These are phyloP conservation scores for Pseudogymnoascus sp. DNA, from an alignment of 2,329 filamentous ascomycete genomes.

Conservation along the genomic window DNA sequence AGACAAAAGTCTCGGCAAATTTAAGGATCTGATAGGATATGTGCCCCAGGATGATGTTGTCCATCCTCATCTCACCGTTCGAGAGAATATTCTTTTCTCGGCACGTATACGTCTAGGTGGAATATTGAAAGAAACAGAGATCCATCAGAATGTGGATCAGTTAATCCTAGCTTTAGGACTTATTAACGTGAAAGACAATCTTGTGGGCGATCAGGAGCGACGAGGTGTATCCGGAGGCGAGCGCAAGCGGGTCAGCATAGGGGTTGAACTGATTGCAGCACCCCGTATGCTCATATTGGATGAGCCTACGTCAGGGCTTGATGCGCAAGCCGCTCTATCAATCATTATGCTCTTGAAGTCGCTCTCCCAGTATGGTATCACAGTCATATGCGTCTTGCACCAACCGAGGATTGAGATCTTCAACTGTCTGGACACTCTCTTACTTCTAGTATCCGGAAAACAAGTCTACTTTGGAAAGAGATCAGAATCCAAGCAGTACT, in stretches of 20 bases:
- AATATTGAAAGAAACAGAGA: constrained; percentile 42
- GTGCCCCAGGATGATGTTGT: constrained; percentile 57
- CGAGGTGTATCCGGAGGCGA: constrained; percentile 51
- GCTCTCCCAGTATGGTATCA: constrained; percentile 48
- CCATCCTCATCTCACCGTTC: constrained; percentile 51
- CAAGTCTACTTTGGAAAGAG: constrained; percentile 48
- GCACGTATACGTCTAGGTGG: constrained; percentile 47
- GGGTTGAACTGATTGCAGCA: constrained; percentile 49
- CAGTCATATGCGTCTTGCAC: constrained; percentile 52
- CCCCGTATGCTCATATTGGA: constrained; percentile 50
- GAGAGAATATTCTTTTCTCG: constrained; percentile 55
- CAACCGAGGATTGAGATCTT: constrained; percentile 55
- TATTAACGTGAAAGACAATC: constrained; percentile 43
- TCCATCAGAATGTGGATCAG: constrained; percentile 47
- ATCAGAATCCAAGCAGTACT: constrained; percentile 39
- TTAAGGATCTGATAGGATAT: constrained; percentile 55
- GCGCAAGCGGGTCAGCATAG: constrained; percentile 52
- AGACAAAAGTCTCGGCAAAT: constrained; percentile 28
- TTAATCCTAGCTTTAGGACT: constrained; percentile 49
- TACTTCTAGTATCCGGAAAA: constrained; percentile 48
- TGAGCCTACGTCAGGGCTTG: constrained; percentile 47
- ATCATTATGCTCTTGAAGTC: constrained; percentile 42
- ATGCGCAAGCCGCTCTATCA: constrained; percentile 42
- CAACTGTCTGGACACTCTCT: constrained; percentile 47
- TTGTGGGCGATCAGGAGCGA: constrained; percentile 44